Base-by-base conservation (phyloP, 1,284 basidiomycete species). In the Ceratobasidium sp. region DNA sequence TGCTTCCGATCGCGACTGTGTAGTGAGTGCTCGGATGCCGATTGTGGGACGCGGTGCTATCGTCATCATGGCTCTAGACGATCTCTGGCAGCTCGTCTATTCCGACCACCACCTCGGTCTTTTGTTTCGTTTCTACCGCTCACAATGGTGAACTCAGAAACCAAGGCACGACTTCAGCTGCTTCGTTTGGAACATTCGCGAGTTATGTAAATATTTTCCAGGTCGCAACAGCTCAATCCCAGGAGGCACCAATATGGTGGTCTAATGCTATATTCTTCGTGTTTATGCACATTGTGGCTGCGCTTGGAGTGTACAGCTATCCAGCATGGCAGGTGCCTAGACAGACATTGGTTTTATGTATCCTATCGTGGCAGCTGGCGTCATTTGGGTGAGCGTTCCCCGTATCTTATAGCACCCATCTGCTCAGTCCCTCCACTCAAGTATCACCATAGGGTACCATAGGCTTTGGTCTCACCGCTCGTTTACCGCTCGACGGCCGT, bases 391-490 rank as follows among this genome's bases (percentile, higher is more conserved):
- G 11, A 51, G n/a, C 19, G 5, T 48, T 34, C n/a, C 78, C 79
- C 85, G 81, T n/a, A 6, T 22, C 6, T 62, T 59, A n/a, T 48
- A 49, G 22, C 6, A n/a, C 41, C 6, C 13, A 19, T 22, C 53
- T n/a, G 59, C 43, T 34, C 14, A 43, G 62, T 62, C 34, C 22
- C 53, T 54, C 54, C n/a, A 64, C 19, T 14, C 7, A 76, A 90
- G 90, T 0, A 88, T 92, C 68, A 91, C 90, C 0, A 85, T 91
- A 79, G 92, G 92, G 1, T 93, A 93, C 80, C 92, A 93, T 79
- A 85, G 92, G 31, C 82, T 93, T 24, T 93, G 91, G 83, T 91
- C 90, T 2, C 92, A 93, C 79, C 85, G 87, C 1, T 86, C 91
- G 0, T 93, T 92, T 81, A 85, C 85, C 9, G 91, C 92, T 1